Base-by-base conservation (phyloP, 441 rosid species). In the Omphalea diandra region DNA sequence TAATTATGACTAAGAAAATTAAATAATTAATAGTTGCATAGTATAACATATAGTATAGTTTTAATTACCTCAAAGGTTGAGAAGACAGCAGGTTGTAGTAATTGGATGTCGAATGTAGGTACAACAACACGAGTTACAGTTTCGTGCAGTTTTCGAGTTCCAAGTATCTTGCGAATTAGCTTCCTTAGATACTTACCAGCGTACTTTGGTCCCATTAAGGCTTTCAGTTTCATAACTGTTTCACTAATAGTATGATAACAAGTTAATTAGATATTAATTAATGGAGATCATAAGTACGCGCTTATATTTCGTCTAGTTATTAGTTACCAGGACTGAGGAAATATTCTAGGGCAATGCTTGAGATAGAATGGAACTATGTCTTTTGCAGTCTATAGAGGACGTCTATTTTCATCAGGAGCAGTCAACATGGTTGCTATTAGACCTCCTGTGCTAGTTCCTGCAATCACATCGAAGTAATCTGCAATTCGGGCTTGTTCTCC, bases 361-460 rank as follows among this genome's bases (percentile, higher is more conserved):
- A 63, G 46, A 72, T 76, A 76, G 36, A 78, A 73, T 5, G 70
- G 69, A 40, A 58, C 65, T 27, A 76, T 70, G 1, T 76, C 80
- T 40, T 76, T 75, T 1, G 76, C 82, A 53, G 4, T 20, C 44
- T 3, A 78, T 5, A 73, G 46, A 31, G 80, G 84, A 11, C 70
- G 73, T 3, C 67, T 58, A 2, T 70, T 18, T 3, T 67, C 44
- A 40, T 73, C 57, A 63, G 78, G 75, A 66, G 78, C 76, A 4
- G 73, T 47, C 15, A 78, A 35, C 82, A 73, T 78, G 9, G 72
- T n/a, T n/a, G 73, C 10, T 22, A 77, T 26, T 12, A 77, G 63
- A 46, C 81, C 81, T 22, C 76, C 70, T 0, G 68, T 70, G 71
- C 80, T 74, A 2, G 81, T 71, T 63, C 77, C 78, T 11, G 76